Evolutionary conservation across 2,329 filamentous ascomycete genomes (phyloP).

Genomic region (Dactylellina sp.): DNA sequence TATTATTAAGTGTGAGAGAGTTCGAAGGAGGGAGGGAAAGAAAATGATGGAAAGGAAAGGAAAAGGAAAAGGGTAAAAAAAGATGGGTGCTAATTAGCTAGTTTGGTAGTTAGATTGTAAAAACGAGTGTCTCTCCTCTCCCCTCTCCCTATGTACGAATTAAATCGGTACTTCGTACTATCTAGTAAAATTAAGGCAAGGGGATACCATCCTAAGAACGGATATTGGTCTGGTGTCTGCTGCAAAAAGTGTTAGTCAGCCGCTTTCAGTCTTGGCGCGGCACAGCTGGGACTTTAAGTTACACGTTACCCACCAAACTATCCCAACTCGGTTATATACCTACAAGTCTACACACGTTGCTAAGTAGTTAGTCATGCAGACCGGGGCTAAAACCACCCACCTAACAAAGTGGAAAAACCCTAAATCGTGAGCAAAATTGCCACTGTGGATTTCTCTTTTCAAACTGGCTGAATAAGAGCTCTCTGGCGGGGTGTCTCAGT

Average conservation of each 20-base stretch:
- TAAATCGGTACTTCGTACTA: too few relatives aligned
- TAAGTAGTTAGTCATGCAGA: neutral
- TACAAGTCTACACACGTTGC: neutral
- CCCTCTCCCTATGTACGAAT: neutral
- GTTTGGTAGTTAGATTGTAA: too few relatives aligned
- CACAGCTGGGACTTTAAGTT: neutral
- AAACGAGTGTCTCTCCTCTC: too few relatives aligned
- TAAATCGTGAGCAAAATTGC: too few relatives aligned
- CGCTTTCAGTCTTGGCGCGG: conserved; percentile 18
- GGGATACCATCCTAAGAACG: neutral
- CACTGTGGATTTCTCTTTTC: too few relatives aligned
- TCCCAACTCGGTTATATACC: conserved; percentile 14
- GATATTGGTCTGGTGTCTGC: too few relatives aligned
- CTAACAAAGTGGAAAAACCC: too few relatives aligned
- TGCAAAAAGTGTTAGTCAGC: conserved; percentile 2
- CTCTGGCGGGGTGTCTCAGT: neutral
- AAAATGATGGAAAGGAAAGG: neutral
- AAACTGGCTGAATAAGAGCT: too few relatives aligned
- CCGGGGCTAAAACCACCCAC: too few relatives aligned
- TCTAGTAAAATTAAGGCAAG: conserved; percentile 5
- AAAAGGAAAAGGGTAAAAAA: neutral
- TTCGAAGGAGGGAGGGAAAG: conserved; percentile 4
- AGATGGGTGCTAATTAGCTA: neutral
- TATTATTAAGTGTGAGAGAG: neutral
- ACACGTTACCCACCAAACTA: conserved; percentile 11